Base-by-base conservation (phyloP, 495 filamentous ascomycete species). In the Daldinia caldariorum region DNA sequence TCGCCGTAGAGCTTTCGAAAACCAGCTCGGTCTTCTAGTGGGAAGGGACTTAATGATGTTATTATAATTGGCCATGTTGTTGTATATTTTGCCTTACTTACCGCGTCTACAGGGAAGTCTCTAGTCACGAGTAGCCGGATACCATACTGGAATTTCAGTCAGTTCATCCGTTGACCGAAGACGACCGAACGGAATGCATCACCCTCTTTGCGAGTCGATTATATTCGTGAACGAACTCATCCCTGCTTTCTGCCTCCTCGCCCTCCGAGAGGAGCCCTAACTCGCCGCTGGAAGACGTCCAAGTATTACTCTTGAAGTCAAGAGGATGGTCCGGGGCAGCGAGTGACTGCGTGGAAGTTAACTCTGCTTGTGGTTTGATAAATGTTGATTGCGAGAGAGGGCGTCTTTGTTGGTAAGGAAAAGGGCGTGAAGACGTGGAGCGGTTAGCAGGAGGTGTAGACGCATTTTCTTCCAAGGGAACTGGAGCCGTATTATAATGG, bases 141-240 rank as follows among this genome's bases (percentile, higher is more conserved):
- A 41, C 82, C 82, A 66, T 84, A 73, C 82, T 84, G 51, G 5
- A 32, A 29, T 53, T 41, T 39, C 9, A n/a, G 50, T 72, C 12
- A 69, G 58, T 37, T 49, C 0, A 53, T 13, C 13, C 22, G 18
- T 50, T 12, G 6, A 20, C 22, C 20, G 0, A 34, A 3, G 12
- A 39, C 4, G 4, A 32, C 61, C 31, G 4, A 14, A 37, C 12
- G 3, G 56, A 51, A 61, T 29, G 29, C 57, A 26, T 14, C 45
- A 86, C 84, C 79, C 82, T 84, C 43, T 76, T 78, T 4, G 86
- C 87, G 8, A 89, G 77, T 18, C 79, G 74, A 68, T 89, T 89
- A 63, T 87, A 89, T 70, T 87, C 81, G 6, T 78, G 49, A 6
- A 85, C 68, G 63, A 85, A 87, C 22, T 75, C 70, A 9, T 70